Conservation (phyloP, 164 flowering plant genomes). For the Saururus chinensis region DNA sequence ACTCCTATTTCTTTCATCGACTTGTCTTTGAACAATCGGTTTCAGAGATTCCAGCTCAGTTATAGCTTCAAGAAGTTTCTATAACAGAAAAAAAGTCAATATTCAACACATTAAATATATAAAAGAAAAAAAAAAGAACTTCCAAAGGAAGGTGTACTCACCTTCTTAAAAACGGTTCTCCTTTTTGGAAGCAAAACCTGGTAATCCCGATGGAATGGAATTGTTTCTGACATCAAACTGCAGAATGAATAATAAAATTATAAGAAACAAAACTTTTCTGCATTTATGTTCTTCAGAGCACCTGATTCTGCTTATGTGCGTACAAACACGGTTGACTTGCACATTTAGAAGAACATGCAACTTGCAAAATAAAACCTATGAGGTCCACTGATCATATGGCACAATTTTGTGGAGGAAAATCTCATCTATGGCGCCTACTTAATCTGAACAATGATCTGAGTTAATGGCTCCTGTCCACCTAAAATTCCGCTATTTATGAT, state of each 20-base stretch:
- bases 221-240: slow-evolving; percentile 91
- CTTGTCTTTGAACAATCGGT: slow-evolving; percentile 43
- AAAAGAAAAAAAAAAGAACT: not conserved
- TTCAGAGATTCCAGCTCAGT: slow-evolving; percentile 76
- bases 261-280: not conserved
- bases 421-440: too few species aligned
- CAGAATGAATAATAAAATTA: not conserved
- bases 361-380: too few species aligned
- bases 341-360: too few species aligned
- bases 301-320: too few species aligned
- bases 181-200: slow-evolving; percentile 41
- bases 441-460: too few species aligned
- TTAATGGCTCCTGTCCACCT: too few species aligned
- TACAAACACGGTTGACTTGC: too few species aligned
- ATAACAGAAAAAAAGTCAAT: slow-evolving; percentile 6
- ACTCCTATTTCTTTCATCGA: slow-evolving; percentile 43
- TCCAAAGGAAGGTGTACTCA: slow-evolving; percentile 8
- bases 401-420: too few species aligned
- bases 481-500: too few species aligned
- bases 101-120: not conserved
- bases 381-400: too few species aligned
- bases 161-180: slow-evolving; percentile 45
- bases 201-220: slow-evolving; percentile 90
- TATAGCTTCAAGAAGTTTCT: slow-evolving; percentile 59
- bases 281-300: too few species aligned